Evolutionary conservation across 2,329 filamentous ascomycete genomes (phyloP).

Genomic region (Bipolaris victoriae): DNA sequence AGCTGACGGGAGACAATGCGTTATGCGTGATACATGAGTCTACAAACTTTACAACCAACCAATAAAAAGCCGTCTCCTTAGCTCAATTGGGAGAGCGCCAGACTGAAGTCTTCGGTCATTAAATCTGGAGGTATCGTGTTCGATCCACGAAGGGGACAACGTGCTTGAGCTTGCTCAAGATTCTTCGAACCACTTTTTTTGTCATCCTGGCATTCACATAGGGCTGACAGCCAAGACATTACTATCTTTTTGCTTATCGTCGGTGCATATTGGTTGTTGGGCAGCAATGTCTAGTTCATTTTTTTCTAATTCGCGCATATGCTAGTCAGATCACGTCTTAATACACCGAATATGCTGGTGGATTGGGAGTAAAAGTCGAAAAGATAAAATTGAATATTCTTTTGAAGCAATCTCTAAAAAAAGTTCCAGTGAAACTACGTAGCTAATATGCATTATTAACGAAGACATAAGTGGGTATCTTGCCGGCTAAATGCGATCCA

Average conservation of each 20-base stretch:
- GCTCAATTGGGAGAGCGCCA: conserved; percentile 30
- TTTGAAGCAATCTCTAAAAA: conserved; percentile 1
- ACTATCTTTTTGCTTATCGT: no score
- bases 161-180: conserved; percentile 21
- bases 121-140: conserved; percentile 29
- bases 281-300: neutral
- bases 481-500: conserved; percentile 21
- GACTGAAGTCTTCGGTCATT: conserved; percentile 27
- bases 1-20: fast-evolving
- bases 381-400: neutral
- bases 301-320: no score
- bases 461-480: conserved; percentile 21
- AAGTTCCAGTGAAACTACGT: neutral
- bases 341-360: no score
- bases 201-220: conserved; percentile 21
- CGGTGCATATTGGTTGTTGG: no score
- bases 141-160: conserved; percentile 28
- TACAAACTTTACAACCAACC: neutral
- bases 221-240: no score
- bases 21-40: neutral
- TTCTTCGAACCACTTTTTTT: conserved; percentile 23
- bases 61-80: conserved; percentile 29
- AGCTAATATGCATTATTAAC: conserved; percentile 11
- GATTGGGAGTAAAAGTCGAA: neutral
- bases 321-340: neutral